A percentile compares a stretch with the other conserved stretches of the same genome.
phyloP scores from a whole-genome alignment of 306 rosid species.

The Cucurbita pepo region DNA sequence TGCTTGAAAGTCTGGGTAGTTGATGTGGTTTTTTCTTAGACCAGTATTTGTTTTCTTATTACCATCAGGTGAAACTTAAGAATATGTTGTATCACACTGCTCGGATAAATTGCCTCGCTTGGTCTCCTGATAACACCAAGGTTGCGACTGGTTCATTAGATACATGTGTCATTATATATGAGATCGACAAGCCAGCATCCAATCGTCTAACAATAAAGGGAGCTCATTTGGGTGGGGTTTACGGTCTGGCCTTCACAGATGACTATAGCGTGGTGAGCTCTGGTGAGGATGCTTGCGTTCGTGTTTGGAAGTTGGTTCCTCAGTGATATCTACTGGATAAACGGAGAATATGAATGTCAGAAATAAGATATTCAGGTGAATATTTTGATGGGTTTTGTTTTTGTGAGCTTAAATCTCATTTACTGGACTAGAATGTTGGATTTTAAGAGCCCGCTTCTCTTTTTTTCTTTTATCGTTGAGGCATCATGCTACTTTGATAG shows the following conservation, averaged over 20 bases:
- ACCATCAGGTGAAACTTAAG: constrained; percentile 74
- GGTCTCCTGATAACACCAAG: constrained; percentile 79
- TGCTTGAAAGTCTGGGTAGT: not conserved
- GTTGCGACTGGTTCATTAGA: constrained; percentile 94
- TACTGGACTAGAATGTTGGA: not conserved
- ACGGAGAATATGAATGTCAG: not conserved
- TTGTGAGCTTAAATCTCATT: not conserved
- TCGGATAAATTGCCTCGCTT: constrained; percentile 84
- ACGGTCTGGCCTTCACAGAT: constrained; percentile 78
- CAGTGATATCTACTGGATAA: constrained; percentile 22
- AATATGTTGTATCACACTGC: constrained; percentile 91
- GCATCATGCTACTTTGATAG: not conserved
- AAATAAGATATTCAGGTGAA: not conserved
- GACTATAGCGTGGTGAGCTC: constrained; percentile 69
- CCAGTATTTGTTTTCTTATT: not conserved
- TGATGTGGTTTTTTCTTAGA: not conserved
- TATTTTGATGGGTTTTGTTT: constrained; percentile 4
- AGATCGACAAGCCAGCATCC: constrained; percentile 74
- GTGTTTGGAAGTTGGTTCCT: constrained; percentile 67
- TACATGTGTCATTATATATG: constrained; percentile 62
- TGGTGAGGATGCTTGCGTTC: constrained; percentile 96
- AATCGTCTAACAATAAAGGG: constrained; percentile 64
- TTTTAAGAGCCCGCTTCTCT: not conserved
- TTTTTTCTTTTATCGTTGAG: not conserved
- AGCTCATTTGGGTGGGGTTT: constrained; percentile 93